These are phyloP conservation scores for Hygrophoropsis aurantiaca DNA, from an alignment of 768 basidiomycete genomes.

Conservation along the genomic window DNA sequence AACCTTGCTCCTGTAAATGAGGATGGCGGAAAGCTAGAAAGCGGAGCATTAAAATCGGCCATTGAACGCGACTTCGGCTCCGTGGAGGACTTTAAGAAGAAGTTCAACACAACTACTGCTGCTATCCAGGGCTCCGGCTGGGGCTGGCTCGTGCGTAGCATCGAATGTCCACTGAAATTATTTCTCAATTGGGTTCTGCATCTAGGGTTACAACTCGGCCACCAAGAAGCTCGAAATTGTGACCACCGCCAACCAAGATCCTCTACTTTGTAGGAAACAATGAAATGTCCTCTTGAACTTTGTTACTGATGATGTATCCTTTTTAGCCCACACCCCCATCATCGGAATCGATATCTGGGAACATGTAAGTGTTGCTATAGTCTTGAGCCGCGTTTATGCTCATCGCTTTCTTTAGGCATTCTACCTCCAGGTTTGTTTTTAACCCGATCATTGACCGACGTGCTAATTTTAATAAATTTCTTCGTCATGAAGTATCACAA, in stretches of 20 bases:
- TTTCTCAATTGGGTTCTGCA: background rate
- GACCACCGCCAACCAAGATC: slow-evolving; percentile 97
- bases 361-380: slow-evolving; percentile 53
- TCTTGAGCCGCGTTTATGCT: slow-evolving; percentile 5
- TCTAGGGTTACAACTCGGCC: slow-evolving; percentile 65
- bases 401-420: slow-evolving; percentile 50
- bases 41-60: slow-evolving; percentile 72
- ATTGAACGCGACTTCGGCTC: slow-evolving; percentile 84
- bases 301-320: slow-evolving; percentile 8
- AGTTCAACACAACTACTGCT: slow-evolving; percentile 84
- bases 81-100: slow-evolving; percentile 81
- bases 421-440: slow-evolving; percentile 41
- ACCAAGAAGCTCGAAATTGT: slow-evolving; percentile 83
- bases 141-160: slow-evolving; percentile 86
- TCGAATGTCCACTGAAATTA: background rate
- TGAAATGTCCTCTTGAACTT: no score
- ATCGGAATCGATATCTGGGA: slow-evolving; percentile 99
- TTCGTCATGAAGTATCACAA: slow-evolving; percentile 71
- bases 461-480: slow-evolving; percentile 17
- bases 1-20: slow-evolving; percentile 78
- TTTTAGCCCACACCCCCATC: slow-evolving; percentile 78
- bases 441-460: background rate
- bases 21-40: slow-evolving; percentile 63
- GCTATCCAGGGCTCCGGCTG: slow-evolving; percentile 97
- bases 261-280: slow-evolving; percentile 56